These are phyloP conservation scores for Syzygium aromaticum DNA, from an alignment of 345 rosid genomes.

Conservation along the genomic window DNA sequence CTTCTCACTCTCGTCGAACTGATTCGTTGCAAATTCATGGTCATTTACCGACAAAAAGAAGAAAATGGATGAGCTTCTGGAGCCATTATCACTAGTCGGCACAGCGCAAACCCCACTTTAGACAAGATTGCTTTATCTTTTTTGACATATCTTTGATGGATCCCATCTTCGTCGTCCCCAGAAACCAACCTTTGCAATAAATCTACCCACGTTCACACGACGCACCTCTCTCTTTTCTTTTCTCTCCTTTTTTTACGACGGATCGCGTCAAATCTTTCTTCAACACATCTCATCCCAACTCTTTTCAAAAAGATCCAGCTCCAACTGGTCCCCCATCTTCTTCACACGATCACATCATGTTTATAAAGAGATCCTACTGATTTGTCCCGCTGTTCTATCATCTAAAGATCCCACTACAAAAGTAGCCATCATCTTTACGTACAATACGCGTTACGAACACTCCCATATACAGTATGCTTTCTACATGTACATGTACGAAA, in stretches of 20 bases:
- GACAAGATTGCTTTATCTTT: neutral
- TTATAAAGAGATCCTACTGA: neutral
- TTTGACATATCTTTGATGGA: neutral
- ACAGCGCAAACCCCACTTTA: neutral
- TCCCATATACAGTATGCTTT: neutral
- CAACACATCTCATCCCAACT: neutral
- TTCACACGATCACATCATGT: neutral
- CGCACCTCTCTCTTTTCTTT: neutral
- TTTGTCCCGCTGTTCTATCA: neutral
- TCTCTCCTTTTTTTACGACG: neutral
- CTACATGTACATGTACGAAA: neutral
- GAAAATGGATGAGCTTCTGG: accelerated
- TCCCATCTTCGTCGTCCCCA: neutral
- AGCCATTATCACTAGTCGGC: neutral
- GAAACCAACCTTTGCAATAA: accelerated
- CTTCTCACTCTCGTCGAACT: no score
- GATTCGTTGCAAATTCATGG: neutral
- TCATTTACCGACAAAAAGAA: neutral
- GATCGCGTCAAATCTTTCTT: neutral
- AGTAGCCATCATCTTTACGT: neutral
- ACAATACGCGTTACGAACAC: neutral
- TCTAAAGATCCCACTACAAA: neutral
- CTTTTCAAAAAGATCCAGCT: neutral
- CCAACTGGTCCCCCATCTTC: neutral
- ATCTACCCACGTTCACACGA: neutral